Conservation (phyloP, 192 early-diverging fungal species). For the Coemansia sp. region DNA sequence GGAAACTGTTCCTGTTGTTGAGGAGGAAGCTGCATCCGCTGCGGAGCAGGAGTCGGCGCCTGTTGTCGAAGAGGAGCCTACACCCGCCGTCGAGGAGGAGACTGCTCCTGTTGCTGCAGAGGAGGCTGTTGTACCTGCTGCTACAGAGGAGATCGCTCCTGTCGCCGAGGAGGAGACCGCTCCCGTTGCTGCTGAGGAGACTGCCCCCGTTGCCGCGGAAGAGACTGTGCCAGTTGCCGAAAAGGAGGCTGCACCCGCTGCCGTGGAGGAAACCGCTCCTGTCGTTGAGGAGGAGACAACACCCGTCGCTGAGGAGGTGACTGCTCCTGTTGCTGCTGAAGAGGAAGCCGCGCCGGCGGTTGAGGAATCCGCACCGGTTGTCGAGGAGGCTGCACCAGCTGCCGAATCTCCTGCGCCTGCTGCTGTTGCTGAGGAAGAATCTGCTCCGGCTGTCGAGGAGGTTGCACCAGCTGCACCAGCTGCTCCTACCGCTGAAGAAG, state of each 20-base stretch:
- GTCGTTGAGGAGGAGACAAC: too few species aligned
- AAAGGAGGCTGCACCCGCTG: not conserved
- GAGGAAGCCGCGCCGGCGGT: not conserved
- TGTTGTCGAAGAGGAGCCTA: not conserved
- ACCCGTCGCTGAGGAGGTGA: not conserved
- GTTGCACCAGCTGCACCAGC: too few species aligned
- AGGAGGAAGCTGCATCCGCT: conserved; percentile 14
- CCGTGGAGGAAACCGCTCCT: not conserved
- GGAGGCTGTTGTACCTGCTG: too few species aligned
- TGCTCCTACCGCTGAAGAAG: conserved; percentile 8
- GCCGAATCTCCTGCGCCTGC: too few species aligned
- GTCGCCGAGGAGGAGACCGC: conserved; percentile 13
- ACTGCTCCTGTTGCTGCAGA: not conserved
- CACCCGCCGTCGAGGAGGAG: not conserved
- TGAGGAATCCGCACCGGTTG: not conserved
- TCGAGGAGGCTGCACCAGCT: conserved; percentile 2
- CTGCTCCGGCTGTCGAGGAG: not conserved
- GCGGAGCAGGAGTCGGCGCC: too few species aligned
- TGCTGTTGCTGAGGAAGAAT: not conserved
- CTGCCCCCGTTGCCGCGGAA: not conserved
- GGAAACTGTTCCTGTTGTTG: not conserved
- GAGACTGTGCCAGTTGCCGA: conserved; percentile 9
- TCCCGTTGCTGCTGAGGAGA: not conserved
- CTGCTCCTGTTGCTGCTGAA: not conserved
- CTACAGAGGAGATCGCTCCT: too few species aligned